Evolutionary conservation across 2,329 filamentous ascomycete genomes (phyloP).

Genomic region (Plectosphaerella cucumerina): DNA sequence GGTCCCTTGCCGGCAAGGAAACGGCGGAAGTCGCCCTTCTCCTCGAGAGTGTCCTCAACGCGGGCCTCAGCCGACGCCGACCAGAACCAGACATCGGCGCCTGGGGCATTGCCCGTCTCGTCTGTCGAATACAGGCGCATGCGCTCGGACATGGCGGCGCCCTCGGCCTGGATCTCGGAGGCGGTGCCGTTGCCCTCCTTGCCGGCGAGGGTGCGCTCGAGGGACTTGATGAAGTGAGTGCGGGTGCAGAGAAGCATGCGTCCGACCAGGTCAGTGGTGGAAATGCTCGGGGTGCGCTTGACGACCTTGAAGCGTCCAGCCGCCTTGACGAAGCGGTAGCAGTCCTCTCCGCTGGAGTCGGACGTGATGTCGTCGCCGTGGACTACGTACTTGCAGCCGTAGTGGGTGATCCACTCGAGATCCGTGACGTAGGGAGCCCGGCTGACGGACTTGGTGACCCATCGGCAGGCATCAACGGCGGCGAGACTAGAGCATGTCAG

Average conservation of each 20-base stretch:
- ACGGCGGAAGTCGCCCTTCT: slow-evolving; percentile 60
- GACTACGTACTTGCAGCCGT: slow-evolving; percentile 91
- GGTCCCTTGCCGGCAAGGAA: slow-evolving; percentile 70
- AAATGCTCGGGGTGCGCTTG: slow-evolving; percentile 92
- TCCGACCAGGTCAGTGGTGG: slow-evolving; percentile 95
- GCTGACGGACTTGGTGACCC: slow-evolving; percentile 81
- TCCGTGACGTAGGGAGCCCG: slow-evolving; percentile 92
- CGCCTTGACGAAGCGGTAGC: slow-evolving; percentile 95
- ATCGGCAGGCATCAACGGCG: slow-evolving; percentile 91
- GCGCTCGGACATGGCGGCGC: slow-evolving; percentile 67
- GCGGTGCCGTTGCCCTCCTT: slow-evolving; percentile 67
- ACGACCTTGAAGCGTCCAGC: slow-evolving; percentile 94
- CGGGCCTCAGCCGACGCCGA: slow-evolving; percentile 47
- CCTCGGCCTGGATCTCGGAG: slow-evolving; percentile 58
- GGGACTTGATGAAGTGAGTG: slow-evolving; percentile 83
- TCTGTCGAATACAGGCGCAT: slow-evolving; percentile 87
- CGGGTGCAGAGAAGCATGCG: slow-evolving; percentile 96
- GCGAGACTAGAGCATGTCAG: slow-evolving; percentile 56
- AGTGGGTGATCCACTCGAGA: slow-evolving; percentile 90
- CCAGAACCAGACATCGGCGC: slow-evolving; percentile 86
- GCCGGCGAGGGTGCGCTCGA: slow-evolving; percentile 65
- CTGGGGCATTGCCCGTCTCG: slow-evolving; percentile 71
- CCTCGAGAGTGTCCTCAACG: slow-evolving; percentile 42
- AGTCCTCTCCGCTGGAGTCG: slow-evolving; percentile 89
- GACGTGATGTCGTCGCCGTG: slow-evolving; percentile 98